Base-by-base conservation (phyloP, 2,329 filamentous ascomycete genomes). In the Cladophialophora carrionii region DNA sequence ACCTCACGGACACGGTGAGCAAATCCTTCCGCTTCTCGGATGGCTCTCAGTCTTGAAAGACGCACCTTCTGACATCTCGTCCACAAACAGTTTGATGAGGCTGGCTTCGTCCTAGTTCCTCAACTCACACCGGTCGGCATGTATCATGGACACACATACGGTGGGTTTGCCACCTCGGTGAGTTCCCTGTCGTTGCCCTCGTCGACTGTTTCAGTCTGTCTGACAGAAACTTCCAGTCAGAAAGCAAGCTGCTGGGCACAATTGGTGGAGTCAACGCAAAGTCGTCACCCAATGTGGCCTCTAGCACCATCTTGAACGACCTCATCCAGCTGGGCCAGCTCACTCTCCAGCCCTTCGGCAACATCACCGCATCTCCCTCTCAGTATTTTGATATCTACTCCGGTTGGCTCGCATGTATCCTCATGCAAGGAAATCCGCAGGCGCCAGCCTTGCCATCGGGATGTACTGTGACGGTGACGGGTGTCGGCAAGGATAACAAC, bases 121-220 rank as follows among this genome's bases (percentile, higher is more conserved):
- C 24, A 29, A 17, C 12, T 31, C 22, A 17, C 22, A 34, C 20
- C 17, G 9, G 29, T 59, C 29, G 56, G 56, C 6, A 49, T 17
- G 12, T 59, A 59, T 31, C 24, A 59, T n/a, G 56, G 56, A 32
- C 20, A 46, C n/a, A 59, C 56, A 17, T 59, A 59, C 24, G n/a
- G 6, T 2, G 56, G 56, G 5, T 59, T 43, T 24, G 37, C 9
- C 9, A 37, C 29, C 3, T 31, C 24, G 20, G 56, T 59, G 14
- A 49, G 56, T 32, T 4, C 4, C n/a, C 7, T 26, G 7, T 43
- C 34, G 14, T n/a, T 20, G 22, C 22, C 34, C n/a, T 5, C 6
- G 8, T 48, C 41, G 4, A 20, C 7, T 43, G 37, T 6, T 20
- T 12, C 6, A 46, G 12, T 22, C 12, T 29, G 26, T 14, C 56